Evolutionary conservation across 163 green algal genomes (phyloP).

Genomic region (Smithsoniella earleae): DNA sequence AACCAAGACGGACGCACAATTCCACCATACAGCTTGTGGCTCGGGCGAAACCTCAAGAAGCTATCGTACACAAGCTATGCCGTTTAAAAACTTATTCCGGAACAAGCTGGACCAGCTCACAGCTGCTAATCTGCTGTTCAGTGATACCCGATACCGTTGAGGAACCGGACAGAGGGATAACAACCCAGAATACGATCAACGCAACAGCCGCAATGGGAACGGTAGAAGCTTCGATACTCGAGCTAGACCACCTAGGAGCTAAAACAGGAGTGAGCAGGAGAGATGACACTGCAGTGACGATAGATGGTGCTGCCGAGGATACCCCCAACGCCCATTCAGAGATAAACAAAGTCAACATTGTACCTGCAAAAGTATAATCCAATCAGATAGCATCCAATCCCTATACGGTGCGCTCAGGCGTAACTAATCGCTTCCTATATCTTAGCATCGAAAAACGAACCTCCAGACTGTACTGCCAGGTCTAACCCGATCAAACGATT

Average conservation of each 20-base stretch:
- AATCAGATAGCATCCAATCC: no score
- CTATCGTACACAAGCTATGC: no score
- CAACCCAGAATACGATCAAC: constrained; percentile 2
- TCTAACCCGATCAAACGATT: no score
- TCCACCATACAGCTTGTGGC: no score
- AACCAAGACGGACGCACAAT: no score
- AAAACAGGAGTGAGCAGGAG: constrained; percentile 7
- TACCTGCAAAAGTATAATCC: no score
- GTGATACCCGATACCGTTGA: background rate
- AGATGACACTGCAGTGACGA: background rate
- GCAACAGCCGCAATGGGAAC: background rate
- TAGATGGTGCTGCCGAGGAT: background rate
- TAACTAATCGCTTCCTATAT: no score
- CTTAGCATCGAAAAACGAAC: no score
- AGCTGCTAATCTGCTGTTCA: background rate
- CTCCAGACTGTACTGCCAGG: no score
- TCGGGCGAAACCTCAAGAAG: no score
- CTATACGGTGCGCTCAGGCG: no score
- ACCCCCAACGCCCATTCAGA: background rate
- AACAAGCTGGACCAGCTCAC: background rate
- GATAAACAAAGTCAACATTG: constrained; percentile 3
- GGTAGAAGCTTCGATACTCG: background rate
- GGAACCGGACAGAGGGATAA: constrained; percentile 2
- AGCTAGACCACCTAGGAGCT: background rate
- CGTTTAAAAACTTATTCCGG: no score